A percentile compares a stretch with the other conserved stretches of the same genome.
These are phyloP conservation scores for Ceratocystis lukuohia DNA, from an alignment of 2,329 filamentous ascomycete genomes.

Conservation along the genomic window DNA sequence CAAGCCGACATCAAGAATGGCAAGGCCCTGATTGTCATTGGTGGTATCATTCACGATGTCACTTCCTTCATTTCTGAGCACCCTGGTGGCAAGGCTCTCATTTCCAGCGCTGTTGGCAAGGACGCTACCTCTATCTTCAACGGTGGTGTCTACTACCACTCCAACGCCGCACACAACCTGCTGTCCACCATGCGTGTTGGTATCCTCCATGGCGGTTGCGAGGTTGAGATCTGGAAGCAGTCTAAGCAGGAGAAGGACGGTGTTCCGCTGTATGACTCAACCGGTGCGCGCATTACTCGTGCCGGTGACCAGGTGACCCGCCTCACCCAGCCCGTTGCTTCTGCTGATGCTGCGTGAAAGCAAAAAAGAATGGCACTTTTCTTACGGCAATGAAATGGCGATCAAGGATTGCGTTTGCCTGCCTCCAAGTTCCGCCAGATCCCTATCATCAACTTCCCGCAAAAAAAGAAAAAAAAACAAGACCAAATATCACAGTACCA, in stretches of 20 bases:
- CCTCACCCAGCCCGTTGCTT: constrained; percentile 63
- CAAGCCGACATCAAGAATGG: constrained; percentile 65
- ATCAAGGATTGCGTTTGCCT: neutral
- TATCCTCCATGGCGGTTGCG: constrained; percentile 73
- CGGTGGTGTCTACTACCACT: constrained; percentile 79
- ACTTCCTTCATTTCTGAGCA: constrained; percentile 76
- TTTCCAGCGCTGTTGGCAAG: constrained; percentile 69
- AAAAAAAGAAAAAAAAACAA: neutral
- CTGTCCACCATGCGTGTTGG: constrained; percentile 79
- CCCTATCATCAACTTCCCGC: neutral
- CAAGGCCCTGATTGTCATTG: constrained; percentile 61
- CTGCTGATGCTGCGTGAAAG: constrained; percentile 64
- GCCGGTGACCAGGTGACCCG: constrained; percentile 79
- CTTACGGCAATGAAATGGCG: neutral
- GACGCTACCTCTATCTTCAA: constrained; percentile 87
- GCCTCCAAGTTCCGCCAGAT: too few relatives aligned
- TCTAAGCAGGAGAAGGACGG: constrained; percentile 70
- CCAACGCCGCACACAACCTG: constrained; percentile 79
- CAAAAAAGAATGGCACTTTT: neutral
- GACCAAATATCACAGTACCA: neutral
- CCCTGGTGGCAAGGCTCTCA: constrained; percentile 80
- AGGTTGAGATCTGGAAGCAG: constrained; percentile 89
- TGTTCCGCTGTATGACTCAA: constrained; percentile 64
- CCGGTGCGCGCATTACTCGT: constrained; percentile 70
- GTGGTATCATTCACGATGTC: constrained; percentile 77